Percentiles rank a stretch among this genome's conserved stretches.
Evolutionary conservation across 2,329 filamentous ascomycete species (phyloP).

Genomic region (Penicillium decumbens): DNA sequence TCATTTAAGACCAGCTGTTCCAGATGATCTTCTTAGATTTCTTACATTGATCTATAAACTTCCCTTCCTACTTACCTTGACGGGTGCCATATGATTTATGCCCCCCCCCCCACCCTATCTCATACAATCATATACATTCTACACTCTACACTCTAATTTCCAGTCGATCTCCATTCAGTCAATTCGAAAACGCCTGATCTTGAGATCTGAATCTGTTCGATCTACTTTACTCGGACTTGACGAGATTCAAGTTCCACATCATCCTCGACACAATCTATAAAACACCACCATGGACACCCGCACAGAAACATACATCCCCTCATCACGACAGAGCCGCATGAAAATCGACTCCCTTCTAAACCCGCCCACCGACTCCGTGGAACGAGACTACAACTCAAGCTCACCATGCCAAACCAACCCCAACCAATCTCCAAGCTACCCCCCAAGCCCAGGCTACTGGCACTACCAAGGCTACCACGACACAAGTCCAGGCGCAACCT

Average conservation of each 20-base stretch:
- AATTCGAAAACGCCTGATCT: neutral
- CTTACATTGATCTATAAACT: conserved; percentile 21
- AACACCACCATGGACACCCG: conserved; percentile 14
- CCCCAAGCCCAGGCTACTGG: conserved; percentile 30
- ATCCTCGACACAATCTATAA: conserved; percentile 1
- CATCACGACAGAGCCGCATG: conserved; percentile 31
- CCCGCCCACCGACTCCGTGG: conserved; percentile 18
- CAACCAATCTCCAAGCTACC: conserved; percentile 10
- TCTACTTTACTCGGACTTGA: neutral
- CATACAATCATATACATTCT: neutral
- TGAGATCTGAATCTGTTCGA: neutral
- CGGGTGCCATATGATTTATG: conserved; percentile 6
- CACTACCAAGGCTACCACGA: conserved; percentile 23
- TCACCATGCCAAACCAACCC: conserved; percentile 19
- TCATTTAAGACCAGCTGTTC: conserved; percentile 22
- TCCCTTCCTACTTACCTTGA: neutral
- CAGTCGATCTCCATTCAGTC: neutral
- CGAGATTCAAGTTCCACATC: neutral
- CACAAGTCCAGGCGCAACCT: conserved; percentile 16
- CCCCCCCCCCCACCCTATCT: neutral
- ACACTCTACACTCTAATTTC: neutral
- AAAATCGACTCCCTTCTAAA: conserved; percentile 35
- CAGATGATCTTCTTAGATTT: conserved; percentile 19
- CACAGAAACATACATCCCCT: conserved; percentile 20
- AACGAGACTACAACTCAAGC: conserved; percentile 8